phyloP scores from a whole-genome alignment of 139 green algal genomes.

The Chlamydomonas schloesseri region DNA sequence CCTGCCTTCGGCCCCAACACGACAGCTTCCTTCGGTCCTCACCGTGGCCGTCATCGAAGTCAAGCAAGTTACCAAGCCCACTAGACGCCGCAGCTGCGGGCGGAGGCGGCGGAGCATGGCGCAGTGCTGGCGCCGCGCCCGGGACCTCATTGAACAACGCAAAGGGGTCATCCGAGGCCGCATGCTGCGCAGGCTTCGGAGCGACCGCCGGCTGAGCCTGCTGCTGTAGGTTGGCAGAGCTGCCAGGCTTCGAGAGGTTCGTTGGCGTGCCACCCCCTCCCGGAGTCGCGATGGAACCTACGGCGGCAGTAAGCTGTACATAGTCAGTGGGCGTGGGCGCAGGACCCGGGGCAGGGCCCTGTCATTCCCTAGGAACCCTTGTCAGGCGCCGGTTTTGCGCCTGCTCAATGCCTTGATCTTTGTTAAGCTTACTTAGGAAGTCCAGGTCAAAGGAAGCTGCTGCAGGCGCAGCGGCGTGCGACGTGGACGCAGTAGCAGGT shows the following conservation, averaged over 20 bases:
- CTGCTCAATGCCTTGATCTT: not conserved
- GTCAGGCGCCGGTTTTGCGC: no score
- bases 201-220: not conserved
- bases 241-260: not conserved
- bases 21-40: not conserved
- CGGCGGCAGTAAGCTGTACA: no score
- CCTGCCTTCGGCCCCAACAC: no score
- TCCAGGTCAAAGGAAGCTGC: not conserved
- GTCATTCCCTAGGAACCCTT: no score
- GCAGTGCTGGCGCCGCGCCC: constrained; percentile 34
- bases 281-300: constrained; percentile 2
- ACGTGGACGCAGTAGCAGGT: not conserved
- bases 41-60: constrained; percentile 12
- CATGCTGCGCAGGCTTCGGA: not conserved
- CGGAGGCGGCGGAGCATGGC: constrained; percentile 1
- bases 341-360: no score
- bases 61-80: not conserved
- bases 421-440: not conserved
- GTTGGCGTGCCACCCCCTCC: not conserved
- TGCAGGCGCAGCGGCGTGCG: not conserved
- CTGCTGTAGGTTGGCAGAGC: constrained; percentile 5
- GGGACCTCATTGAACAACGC: constrained; percentile 46
- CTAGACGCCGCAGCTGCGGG: not conserved
- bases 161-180: constrained; percentile 48
- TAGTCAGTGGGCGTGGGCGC: no score